Conservation (phyloP, 768 basidiomycete genomes). For the Termitomyces sp. region DNA sequence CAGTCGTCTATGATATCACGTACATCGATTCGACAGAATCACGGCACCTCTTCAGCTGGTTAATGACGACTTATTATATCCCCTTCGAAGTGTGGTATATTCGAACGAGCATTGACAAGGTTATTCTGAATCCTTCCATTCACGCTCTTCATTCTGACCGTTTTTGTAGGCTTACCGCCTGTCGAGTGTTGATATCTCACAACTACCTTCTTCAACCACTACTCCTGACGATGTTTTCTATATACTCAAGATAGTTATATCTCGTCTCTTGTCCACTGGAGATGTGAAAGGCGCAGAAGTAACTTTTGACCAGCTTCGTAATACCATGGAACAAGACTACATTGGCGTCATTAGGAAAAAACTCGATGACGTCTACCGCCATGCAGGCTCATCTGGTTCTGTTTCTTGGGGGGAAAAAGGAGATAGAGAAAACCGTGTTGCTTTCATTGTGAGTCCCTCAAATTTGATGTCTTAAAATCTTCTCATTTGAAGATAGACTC, state of each 20-base stretch:
- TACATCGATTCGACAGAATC: constrained; percentile 52
- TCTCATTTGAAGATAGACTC: constrained; percentile 49
- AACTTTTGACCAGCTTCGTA: constrained; percentile 62
- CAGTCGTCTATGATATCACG: constrained; percentile 17
- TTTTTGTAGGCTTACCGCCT: constrained; percentile 77
- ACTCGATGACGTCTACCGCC: constrained; percentile 85
- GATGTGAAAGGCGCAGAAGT: constrained; percentile 56
- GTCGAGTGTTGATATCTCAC: constrained; percentile 69
- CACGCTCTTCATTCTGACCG: constrained; percentile 1
- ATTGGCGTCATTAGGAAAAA: constrained; percentile 77
- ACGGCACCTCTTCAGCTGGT: constrained; percentile 57
- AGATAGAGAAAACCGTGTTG: constrained; percentile 75
- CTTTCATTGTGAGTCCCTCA: constrained; percentile 72
- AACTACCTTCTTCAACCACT: constrained; percentile 65
- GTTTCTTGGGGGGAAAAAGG: constrained; percentile 65
- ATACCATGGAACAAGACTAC: constrained; percentile 82
- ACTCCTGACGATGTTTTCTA: constrained; percentile 96
- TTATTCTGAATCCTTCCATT: constrained; percentile 23
- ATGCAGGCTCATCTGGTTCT: constrained; percentile 38
- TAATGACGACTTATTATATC: constrained; percentile 75
- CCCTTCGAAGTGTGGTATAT: constrained; percentile 94
- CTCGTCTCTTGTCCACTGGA: constrained; percentile 77
- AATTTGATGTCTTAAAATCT: not conserved
- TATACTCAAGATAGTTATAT: constrained; percentile 82
- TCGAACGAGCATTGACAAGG: constrained; percentile 85